These are phyloP conservation scores for Pythium biforme DNA, from an alignment of 352 stramenopile species.

Conservation along the genomic window DNA sequence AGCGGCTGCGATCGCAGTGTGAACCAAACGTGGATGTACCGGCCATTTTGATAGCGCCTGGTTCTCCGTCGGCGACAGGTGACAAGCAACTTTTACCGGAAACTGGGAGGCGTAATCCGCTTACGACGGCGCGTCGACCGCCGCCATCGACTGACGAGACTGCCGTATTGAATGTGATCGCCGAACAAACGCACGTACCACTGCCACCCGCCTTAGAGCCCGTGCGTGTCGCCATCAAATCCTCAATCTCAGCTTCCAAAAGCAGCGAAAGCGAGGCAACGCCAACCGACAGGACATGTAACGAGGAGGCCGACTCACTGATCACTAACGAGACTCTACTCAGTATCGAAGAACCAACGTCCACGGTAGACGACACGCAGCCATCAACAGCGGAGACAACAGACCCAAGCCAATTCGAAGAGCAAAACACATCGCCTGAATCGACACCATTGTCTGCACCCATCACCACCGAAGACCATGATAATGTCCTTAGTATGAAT, in stretches of 20 bases:
- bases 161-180: neutral
- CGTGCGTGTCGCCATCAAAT: neutral
- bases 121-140: neutral
- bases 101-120: neutral
- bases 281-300: too few species aligned
- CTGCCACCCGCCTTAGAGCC: conserved; percentile 4
- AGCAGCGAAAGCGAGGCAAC: too few species aligned
- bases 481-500: too few species aligned
- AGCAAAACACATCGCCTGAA: too few species aligned
- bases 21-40: neutral
- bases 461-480: too few species aligned
- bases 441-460: too few species aligned
- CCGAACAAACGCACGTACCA: conserved; percentile 2
- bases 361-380: too few species aligned
- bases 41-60: neutral
- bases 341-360: too few species aligned
- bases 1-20: conserved; percentile 14
- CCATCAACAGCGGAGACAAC: too few species aligned
- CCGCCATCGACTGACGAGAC: neutral
- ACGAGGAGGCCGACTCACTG: too few species aligned
- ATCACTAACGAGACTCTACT: too few species aligned
- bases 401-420: too few species aligned
- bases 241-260: neutral
- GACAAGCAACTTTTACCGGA: neutral
- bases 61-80: neutral